Percentiles rank a stretch among this genome's conserved stretches.
These are phyloP conservation scores for Boletellus emodensis DNA, from an alignment of 768 basidiomycete genomes.

Conservation along the genomic window DNA sequence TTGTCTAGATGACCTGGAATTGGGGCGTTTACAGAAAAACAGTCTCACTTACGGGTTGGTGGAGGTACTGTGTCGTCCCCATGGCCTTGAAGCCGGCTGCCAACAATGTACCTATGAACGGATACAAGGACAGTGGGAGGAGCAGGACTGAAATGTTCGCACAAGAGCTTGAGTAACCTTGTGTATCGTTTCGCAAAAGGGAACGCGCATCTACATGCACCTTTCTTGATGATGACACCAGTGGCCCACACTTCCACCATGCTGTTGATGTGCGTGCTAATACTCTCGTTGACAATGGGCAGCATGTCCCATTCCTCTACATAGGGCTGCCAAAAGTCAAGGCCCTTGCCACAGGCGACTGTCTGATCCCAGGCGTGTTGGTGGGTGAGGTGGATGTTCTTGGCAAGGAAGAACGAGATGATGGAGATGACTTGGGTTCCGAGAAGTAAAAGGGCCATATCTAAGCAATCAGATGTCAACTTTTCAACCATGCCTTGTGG, in stretches of 20 bases:
- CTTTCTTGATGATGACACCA: conserved; percentile 18
- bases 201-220: conserved; percentile 11
- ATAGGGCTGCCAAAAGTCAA: conserved; percentile 81
- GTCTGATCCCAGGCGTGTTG: conserved; percentile 80
- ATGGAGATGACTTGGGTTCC: conserved; percentile 73
- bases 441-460: conserved; percentile 70
- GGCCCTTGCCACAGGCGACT: conserved; percentile 74
- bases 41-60: conserved; percentile 52
- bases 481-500: too few species aligned
- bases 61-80: conserved; percentile 63
- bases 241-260: conserved; percentile 15
- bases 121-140: conserved; percentile 62
- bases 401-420: conserved; percentile 76
- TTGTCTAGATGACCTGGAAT: neutral
- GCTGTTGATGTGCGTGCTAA: conserved; percentile 17
- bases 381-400: conserved; percentile 77
- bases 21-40: neutral
- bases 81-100: conserved; percentile 65
- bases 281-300: conserved; percentile 35
- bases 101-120: conserved; percentile 59
- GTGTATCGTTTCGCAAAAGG: conserved; percentile 15
- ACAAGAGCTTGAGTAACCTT: neutral
- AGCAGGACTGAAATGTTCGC: conserved; percentile 43
- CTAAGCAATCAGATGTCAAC: conserved; percentile 32
- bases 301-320: conserved; percentile 78